These are phyloP conservation scores for Mortierella sp. DNA, from an alignment of 371 early-diverging fungal species.

Conservation along the genomic window DNA sequence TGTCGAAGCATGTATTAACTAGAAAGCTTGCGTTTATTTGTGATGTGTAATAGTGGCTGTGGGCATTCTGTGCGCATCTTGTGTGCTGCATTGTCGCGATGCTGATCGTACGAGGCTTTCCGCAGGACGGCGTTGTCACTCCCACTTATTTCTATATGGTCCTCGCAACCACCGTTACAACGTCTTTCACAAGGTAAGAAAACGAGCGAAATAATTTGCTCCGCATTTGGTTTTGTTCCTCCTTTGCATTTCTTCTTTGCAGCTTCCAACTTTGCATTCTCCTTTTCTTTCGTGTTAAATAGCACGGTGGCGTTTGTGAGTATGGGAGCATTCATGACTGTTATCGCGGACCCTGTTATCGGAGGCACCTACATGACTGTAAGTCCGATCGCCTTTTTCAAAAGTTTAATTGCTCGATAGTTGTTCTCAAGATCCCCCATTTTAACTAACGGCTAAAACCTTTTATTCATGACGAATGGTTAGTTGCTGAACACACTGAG, in stretches of 20 bases:
- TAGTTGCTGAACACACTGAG: conserved; percentile 92
- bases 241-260: neutral
- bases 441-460: neutral
- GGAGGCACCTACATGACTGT: conserved; percentile 98
- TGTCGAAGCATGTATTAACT: neutral
- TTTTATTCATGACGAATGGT: neutral
- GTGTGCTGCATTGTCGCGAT: conserved; percentile 84
- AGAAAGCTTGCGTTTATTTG: neutral
- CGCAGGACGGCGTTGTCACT: conserved; percentile 73
- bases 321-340: conserved; percentile 93
- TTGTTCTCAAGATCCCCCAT: neutral
- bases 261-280: neutral
- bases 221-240: neutral
- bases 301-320: conserved; percentile 97
- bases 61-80: conserved; percentile 90
- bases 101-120: conserved; percentile 85
- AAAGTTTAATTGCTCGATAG: too few relatives aligned
- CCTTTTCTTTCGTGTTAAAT: neutral
- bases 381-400: too few relatives aligned
- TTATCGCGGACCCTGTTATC: conserved; percentile 95
- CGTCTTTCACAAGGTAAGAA: conserved; percentile 79
- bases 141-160: conserved; percentile 84
- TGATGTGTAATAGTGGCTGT: conserved; percentile 87
- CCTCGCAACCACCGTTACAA: conserved; percentile 84
- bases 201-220: conserved; percentile 11